Base-by-base conservation (phyloP, 352 stramenopile genomes). In the Globisporangium sylvaticum region DNA sequence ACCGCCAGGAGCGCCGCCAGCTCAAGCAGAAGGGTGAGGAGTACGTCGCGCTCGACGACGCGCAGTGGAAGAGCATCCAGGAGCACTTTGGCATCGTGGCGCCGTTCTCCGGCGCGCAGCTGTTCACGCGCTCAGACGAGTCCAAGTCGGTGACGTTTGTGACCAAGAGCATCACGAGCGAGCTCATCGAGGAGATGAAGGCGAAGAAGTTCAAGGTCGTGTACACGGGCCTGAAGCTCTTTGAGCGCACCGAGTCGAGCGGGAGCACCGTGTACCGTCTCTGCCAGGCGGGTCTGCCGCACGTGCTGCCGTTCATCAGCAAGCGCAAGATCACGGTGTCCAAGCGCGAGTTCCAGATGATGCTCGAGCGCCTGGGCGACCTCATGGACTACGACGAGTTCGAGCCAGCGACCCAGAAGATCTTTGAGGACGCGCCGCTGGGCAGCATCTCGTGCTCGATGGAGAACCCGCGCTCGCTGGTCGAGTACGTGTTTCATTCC, bases 181-280 rank as follows among this genome's bases (percentile, higher is more conserved):
- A 82, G 66, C 64, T 96, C 50, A 66, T 95, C 12, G 83, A 90
- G 60, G 73, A 91, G 71, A 94, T 95, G 87, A 90, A 95, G 74
- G 74, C 82, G 42, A 88, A 95, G 79, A 87, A 93, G 62, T 66
- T 96, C 50, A 89, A 96, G 70, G 81, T 98, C 54, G 84, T 98
- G 24, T 96, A 97, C 74, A 89, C 91, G 24, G 94, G 94, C 5
- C 78, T 98, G 34, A 96, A 97, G 73, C 91, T 97, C 68, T 98
- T 98, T 65, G 91, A 97, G 65, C 87, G 90, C 65, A 96, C 92
- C 66, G 90, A 93, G 54, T 80, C 87, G 27, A 67, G 69, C 1
- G 76, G 86, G 54, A 82, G 77, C 14, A 90, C 88, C 55, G 81
- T 87, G 18, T 98, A 96, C 78, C 91, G 94, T 14, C 70, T 98